These are phyloP conservation scores for Saccharum spontaneum DNA, from an alignment of 176 grass and related monocot species.

Conservation along the genomic window DNA sequence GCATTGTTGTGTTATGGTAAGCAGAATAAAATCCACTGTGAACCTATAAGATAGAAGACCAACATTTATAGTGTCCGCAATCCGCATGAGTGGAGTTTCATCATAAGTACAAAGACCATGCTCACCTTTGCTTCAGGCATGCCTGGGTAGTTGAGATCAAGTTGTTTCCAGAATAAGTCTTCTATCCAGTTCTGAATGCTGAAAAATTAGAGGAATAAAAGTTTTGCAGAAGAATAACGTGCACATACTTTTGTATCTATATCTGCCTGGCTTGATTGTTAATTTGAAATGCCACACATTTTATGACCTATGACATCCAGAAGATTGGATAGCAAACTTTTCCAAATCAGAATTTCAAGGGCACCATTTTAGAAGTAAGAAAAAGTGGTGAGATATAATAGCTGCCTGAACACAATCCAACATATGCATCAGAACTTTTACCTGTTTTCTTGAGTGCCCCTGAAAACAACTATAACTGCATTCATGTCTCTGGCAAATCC, in stretches of 20 bases:
- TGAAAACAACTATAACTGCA: slow-evolving; percentile 79
- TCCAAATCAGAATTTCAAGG: background rate
- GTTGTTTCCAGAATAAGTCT: slow-evolving; percentile 89
- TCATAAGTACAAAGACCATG: slow-evolving; percentile 1
- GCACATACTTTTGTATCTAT: background rate
- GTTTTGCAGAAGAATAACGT: slow-evolving; percentile 29
- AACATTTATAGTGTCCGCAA: slow-evolving; percentile 16
- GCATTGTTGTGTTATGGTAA: slow-evolving; percentile 72
- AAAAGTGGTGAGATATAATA: background rate
- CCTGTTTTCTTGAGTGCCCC: slow-evolving; percentile 95
- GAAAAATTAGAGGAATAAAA: slow-evolving; percentile 33
- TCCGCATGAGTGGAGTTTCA: background rate
- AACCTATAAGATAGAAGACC: slow-evolving; percentile 43
- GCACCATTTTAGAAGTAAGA: background rate
- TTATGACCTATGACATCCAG: background rate
- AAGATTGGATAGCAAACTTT: background rate
- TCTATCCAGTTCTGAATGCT: slow-evolving; percentile 94
- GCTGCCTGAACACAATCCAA: background rate
- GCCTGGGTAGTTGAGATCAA: slow-evolving; percentile 85
- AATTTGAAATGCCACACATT: slow-evolving; percentile 9
- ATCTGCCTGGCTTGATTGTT: background rate
- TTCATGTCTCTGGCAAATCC: slow-evolving; percentile 72
- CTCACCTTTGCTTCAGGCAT: slow-evolving; percentile 88
- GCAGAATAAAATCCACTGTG: slow-evolving; percentile 82
- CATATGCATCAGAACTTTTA: slow-evolving; percentile 17